Evolutionary conservation across 176 grass and related monocot genomes (phyloP).

Genomic region (Pharus latifolius): DNA sequence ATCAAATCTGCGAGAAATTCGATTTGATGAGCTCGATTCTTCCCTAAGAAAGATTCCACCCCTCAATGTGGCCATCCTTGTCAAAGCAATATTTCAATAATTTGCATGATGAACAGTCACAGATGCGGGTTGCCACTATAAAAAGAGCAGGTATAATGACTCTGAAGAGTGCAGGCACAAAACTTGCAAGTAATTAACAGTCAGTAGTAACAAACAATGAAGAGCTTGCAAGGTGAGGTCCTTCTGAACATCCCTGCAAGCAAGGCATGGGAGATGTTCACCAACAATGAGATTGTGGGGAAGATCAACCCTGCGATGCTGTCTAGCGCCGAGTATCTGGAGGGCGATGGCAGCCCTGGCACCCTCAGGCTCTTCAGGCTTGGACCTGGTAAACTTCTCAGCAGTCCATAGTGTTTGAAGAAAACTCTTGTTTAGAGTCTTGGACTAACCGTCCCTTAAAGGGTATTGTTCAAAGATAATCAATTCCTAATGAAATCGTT

Average conservation of each 20-base stretch:
- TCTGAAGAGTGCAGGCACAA: background rate
- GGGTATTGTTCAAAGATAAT: too few relatives aligned
- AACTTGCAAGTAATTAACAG: background rate
- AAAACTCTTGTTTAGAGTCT: too few relatives aligned
- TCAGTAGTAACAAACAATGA: background rate
- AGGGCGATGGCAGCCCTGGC: slow-evolving; percentile 36
- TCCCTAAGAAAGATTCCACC: background rate
- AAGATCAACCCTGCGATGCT: slow-evolving; percentile 35
- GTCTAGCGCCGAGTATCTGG: slow-evolving; percentile 33
- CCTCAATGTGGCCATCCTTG: slow-evolving; percentile 7
- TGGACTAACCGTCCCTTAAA: too few relatives aligned
- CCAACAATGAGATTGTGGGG: slow-evolving; percentile 28
- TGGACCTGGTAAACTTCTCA: slow-evolving; percentile 19
- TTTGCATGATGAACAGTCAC: background rate
- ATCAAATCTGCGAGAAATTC: background rate
- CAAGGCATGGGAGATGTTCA: slow-evolving; percentile 45
- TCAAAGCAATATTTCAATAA: slow-evolving; percentile 1
- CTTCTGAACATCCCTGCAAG: slow-evolving; percentile 28
- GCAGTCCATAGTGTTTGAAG: too few relatives aligned
- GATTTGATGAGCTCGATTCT: background rate
- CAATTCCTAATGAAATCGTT: too few relatives aligned
- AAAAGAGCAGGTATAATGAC: background rate
- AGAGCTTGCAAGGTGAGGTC: slow-evolving; percentile 35
- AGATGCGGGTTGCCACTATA: slow-evolving; percentile 3
- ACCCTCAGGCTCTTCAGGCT: slow-evolving; percentile 33